Evolutionary conservation across 225 moss, liverwort and hornwort genomes (phyloP), one percentile per base, ranked within the genome.

Genomic region (Polytrichum formosum): DNA sequence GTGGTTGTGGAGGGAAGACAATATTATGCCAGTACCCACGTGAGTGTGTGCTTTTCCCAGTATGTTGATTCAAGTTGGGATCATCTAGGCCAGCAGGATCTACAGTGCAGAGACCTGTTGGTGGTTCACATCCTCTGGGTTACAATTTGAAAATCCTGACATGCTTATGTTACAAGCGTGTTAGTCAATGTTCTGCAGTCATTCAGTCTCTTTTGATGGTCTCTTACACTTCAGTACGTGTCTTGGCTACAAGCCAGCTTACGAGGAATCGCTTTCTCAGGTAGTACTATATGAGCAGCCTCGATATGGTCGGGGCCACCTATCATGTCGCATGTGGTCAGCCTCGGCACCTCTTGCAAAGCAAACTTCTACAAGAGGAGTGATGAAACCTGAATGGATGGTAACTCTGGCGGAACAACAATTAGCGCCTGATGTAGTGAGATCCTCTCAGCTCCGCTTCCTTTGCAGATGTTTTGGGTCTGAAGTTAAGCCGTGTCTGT

Each of bases 221-320:
- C 37, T 35, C 35, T 37, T 37, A 37, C 37, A 37, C 10, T 37
- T 10, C 13, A 37, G 37, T 37, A 37, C 13, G 2, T 37, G 2
- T 37, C 37, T 37, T 37, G 37, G 37, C 37, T 10, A 37, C 37
- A 37, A 10, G n/a, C n/a, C 58, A 21, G 6, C 22, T 20, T 1
- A 58, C 20, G 22, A 21, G 20, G n/a, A 20, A 61, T 61, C 59
- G 35, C 72, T 75, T 68, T 78, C 78, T 74, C 91, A 98, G 92
- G 81, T 92, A 58, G 79, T 98, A 59, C 66, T 94, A 46, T 94
- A 98, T 69, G 80, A 84, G 75, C 92, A 91, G 76, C 91, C 98
- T 68, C 73, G 81, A 66, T 88, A 85, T 83, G 90, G 92, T 25
- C 91, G 87, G 74, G 90, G 91, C 63, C 92, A 98, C 79, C 87